Conservation (phyloP, 2,329 filamentous ascomycete genomes). For the Beauveria brongniartii region DNA sequence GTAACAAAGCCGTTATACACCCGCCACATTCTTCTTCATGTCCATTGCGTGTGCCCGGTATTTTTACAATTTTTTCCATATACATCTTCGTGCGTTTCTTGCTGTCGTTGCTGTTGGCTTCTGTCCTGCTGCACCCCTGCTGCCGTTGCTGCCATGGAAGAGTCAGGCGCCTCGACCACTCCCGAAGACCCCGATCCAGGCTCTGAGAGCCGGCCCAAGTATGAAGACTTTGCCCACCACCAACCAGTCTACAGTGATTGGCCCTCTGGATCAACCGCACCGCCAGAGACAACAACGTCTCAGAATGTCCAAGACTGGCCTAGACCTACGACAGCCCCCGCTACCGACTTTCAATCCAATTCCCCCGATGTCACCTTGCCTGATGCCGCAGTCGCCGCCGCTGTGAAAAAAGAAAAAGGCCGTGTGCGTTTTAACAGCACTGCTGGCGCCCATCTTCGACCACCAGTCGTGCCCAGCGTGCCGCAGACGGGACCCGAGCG, state of each 20-base stretch:
- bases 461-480: conserved; percentile 15
- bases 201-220: conserved; percentile 8
- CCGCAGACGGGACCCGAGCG: conserved; percentile 15
- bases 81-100: background rate
- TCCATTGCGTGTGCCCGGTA: background rate
- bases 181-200: conserved; percentile 10
- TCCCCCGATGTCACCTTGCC: background rate
- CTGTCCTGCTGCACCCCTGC: background rate
- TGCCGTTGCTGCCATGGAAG: conserved; percentile 5
- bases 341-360: background rate
- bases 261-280: conserved; percentile 1
- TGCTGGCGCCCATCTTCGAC: conserved; percentile 25
- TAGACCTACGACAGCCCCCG: conserved; percentile 1
- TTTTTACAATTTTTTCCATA: background rate
- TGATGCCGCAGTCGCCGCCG: conserved; percentile 14
- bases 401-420: conserved; percentile 34
- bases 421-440: conserved; percentile 42
- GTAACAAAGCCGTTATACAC: background rate
- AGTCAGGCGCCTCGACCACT: conserved; percentile 2
- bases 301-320: conserved; percentile 8
- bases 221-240: conserved; percentile 12
- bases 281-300: conserved; percentile 3
- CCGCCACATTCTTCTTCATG: background rate
- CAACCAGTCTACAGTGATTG: conserved; percentile 6
- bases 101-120: background rate